phyloP scores from a whole-genome alignment of 108 stramenopile species.

The Cyclotella kingstonii region DNA sequence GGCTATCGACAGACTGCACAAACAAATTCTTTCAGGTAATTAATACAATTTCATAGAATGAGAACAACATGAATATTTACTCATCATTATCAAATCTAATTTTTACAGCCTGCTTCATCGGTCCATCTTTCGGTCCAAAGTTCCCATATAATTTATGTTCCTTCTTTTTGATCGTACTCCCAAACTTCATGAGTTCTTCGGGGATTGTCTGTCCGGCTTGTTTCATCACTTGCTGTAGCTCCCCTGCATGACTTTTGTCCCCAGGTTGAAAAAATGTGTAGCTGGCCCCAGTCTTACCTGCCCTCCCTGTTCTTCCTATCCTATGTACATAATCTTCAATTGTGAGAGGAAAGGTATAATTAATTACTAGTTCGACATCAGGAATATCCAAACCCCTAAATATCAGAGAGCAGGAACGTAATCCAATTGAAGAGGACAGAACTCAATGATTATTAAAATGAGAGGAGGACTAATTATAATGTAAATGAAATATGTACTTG shows the following conservation, averaged over 20 bases:
- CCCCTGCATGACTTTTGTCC: constrained; percentile 95
- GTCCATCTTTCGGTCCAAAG: constrained; percentile 83
- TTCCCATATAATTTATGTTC: constrained; percentile 98
- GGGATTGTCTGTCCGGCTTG: constrained; percentile 94
- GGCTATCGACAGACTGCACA: too few species aligned
- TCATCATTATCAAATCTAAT: constrained; percentile 72
- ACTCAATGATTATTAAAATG: background rate
- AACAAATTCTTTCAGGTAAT: too few species aligned
- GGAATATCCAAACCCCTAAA: constrained; percentile 99
- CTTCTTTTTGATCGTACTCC: constrained; percentile 99
- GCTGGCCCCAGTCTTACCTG: constrained; percentile 95
- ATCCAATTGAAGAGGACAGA: too few species aligned
- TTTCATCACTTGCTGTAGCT: constrained; percentile 94
- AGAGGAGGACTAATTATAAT: background rate
- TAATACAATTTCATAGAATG: too few species aligned
- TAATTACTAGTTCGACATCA: constrained; percentile 95
- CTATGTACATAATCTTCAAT: constrained; percentile 96
- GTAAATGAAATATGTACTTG: background rate
- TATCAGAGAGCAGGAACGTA: too few species aligned
- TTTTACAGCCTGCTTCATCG: constrained; percentile 87
- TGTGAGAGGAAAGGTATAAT: constrained; percentile 96
- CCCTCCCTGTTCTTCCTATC: constrained; percentile 97
- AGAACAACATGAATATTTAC: background rate
- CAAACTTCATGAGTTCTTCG: constrained; percentile 91
- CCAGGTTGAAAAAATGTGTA: constrained; percentile 95